These are phyloP conservation scores for Auriculariales sp. DNA, from an alignment of 768 basidiomycete species.

Conservation along the genomic window DNA sequence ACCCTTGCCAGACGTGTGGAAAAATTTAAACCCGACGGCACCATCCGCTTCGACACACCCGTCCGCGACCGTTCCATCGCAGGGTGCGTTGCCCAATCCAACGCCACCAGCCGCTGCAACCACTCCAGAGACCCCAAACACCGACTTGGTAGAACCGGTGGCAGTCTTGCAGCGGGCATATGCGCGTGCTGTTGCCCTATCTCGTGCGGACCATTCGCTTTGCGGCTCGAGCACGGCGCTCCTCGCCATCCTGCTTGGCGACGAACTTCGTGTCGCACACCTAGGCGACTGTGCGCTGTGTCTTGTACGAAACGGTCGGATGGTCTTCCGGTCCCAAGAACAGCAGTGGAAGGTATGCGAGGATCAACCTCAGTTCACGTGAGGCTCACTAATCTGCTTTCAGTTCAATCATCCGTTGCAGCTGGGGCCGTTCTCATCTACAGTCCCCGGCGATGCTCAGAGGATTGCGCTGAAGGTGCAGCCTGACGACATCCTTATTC, in stretches of 20 bases:
- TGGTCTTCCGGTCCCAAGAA: slow-evolving; percentile 79
- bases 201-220: slow-evolving; percentile 25
- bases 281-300: slow-evolving; percentile 81
- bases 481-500: slow-evolving; percentile 62
- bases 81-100: neutral
- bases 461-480: slow-evolving; percentile 54
- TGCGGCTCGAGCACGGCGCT: slow-evolving; percentile 26
- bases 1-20: neutral
- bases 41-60: neutral
- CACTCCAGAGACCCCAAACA: neutral
- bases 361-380: neutral
- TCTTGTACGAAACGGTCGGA: slow-evolving; percentile 56
- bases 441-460: slow-evolving; percentile 52
- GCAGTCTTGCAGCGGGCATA: slow-evolving; percentile 29
- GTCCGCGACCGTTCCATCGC: neutral
- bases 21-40: neutral
- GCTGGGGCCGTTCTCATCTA: slow-evolving; percentile 46
- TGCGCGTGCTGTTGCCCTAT: slow-evolving; percentile 23
- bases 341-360: slow-evolving; percentile 75
- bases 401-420: slow-evolving; percentile 53
- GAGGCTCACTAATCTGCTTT: slow-evolving; percentile 17
- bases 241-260: slow-evolving; percentile 28
- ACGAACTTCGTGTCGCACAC: slow-evolving; percentile 69
- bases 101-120: neutral
- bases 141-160: slow-evolving; percentile 19